These are phyloP conservation scores for Elsinoe arachidis DNA, from an alignment of 2,329 filamentous ascomycete genomes.

Conservation along the genomic window DNA sequence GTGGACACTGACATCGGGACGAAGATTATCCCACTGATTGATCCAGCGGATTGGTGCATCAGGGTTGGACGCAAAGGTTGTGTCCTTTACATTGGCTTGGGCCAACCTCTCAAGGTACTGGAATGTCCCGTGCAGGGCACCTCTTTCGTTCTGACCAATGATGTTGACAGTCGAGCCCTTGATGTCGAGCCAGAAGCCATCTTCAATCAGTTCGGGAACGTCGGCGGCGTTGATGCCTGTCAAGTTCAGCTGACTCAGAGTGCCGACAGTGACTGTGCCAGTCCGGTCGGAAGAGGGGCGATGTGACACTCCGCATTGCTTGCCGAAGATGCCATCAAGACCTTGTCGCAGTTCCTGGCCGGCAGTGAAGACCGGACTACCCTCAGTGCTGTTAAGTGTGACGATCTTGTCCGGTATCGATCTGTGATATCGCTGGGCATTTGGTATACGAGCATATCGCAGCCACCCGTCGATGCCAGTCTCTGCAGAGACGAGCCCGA, in stretches of 20 bases:
- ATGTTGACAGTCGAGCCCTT: slow-evolving; percentile 45
- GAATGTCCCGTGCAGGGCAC: slow-evolving; percentile 60
- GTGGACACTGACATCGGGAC: slow-evolving; percentile 27
- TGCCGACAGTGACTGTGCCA: slow-evolving; percentile 42
- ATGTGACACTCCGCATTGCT: slow-evolving; percentile 20
- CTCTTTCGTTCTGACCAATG: slow-evolving; percentile 57
- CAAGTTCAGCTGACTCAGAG: slow-evolving; percentile 35
- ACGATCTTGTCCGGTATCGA: slow-evolving; percentile 43
- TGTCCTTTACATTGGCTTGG: slow-evolving; percentile 46
- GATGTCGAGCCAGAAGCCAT: slow-evolving; percentile 54
- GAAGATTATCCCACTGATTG: slow-evolving; percentile 65
- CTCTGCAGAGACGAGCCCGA: slow-evolving; percentile 42
- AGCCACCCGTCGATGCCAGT: slow-evolving; percentile 56
- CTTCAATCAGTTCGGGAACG: slow-evolving; percentile 39
- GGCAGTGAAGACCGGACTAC: slow-evolving; percentile 52
- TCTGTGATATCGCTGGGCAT: slow-evolving; percentile 30
- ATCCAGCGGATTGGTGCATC: slow-evolving; percentile 57
- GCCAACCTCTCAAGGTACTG: slow-evolving; percentile 59
- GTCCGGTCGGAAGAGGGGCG: slow-evolving; percentile 28
- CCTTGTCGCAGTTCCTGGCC: slow-evolving; percentile 51
- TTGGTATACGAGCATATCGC: slow-evolving; percentile 50
- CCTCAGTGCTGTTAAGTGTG: slow-evolving; percentile 45
- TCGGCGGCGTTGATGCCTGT: slow-evolving; percentile 28
- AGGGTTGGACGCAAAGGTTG: slow-evolving; percentile 46
- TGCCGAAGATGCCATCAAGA: slow-evolving; percentile 49